Evolutionary conservation across 768 basidiomycete species (phyloP).

Genomic region (Lactifluus volemus): DNA sequence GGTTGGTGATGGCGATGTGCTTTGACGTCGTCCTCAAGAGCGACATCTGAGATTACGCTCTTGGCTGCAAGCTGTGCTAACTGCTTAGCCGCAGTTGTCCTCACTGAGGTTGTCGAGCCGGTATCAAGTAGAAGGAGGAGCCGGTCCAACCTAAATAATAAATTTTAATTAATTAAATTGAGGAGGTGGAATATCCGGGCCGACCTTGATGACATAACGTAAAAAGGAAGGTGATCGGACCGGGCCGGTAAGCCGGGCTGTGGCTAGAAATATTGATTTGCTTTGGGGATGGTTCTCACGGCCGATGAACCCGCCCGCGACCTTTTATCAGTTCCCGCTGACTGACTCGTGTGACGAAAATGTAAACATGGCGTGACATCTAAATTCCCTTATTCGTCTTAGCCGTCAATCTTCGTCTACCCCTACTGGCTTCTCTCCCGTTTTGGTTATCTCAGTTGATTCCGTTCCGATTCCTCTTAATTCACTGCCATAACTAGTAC

Average conservation of each 20-base stretch:
- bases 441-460: conserved; percentile 8
- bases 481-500: background rate
- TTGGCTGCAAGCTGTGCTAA: conserved; percentile 86
- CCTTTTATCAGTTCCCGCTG: conserved; percentile 21
- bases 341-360: conserved; percentile 19
- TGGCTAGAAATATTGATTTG: conserved; percentile 34
- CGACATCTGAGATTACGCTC: conserved; percentile 74
- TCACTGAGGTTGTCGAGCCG: conserved; percentile 82
- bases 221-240: conserved; percentile 41
- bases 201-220: conserved; percentile 72
- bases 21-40: conserved; percentile 73
- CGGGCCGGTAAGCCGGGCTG: conserved; percentile 41
- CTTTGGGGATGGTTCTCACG: conserved; percentile 34
- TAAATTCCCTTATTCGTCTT: conserved; percentile 18
- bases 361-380: conserved; percentile 19
- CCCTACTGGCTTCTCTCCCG: conserved; percentile 1
- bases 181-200: conserved; percentile 17
- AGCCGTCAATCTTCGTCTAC: conserved; percentile 17
- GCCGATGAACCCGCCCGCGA: conserved; percentile 21
- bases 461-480: background rate
- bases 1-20: conserved; percentile 48
- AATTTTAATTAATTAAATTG: background rate
- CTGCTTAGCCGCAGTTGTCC: conserved; percentile 95
- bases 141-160: conserved; percentile 72
- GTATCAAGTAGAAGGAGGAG: conserved; percentile 93